These are phyloP conservation scores for Fomitopsis serialis DNA, from an alignment of 768 basidiomycete genomes.

Conservation along the genomic window DNA sequence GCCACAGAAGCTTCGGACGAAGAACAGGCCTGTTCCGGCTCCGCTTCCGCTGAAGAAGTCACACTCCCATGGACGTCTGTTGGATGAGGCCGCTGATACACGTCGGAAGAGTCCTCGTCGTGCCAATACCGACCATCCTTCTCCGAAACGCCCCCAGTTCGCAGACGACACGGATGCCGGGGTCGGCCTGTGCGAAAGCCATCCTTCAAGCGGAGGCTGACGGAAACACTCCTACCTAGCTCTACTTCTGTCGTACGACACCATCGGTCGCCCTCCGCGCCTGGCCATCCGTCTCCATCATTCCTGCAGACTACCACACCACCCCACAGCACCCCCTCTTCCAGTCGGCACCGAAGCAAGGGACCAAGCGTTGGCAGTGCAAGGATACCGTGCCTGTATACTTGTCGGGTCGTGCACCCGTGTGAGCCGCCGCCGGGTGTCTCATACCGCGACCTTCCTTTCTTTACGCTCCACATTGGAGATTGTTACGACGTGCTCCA, in stretches of 20 bases:
- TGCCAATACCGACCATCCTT: not conserved
- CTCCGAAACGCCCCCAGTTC: not conserved
- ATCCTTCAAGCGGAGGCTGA: constrained; percentile 20
- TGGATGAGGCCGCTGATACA: constrained; percentile 9
- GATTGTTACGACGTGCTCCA: constrained; percentile 64
- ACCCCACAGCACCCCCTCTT: constrained; percentile 7
- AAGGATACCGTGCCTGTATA: constrained; percentile 42
- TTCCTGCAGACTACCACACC: constrained; percentile 10
- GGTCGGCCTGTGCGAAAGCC: constrained; percentile 20
- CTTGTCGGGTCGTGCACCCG: constrained; percentile 63
- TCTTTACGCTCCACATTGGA: constrained; percentile 63
- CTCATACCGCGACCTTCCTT: constrained; percentile 68
- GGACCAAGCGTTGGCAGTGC: constrained; percentile 8
- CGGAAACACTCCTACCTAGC: constrained; percentile 16
- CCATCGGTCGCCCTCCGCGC: constrained; percentile 18
- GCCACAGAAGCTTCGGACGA: constrained; percentile 30
- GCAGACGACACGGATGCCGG: constrained; percentile 9
- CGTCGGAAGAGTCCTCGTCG: not conserved
- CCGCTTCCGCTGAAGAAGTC: constrained; percentile 30
- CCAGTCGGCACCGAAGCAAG: not conserved
- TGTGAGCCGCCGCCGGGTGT: constrained; percentile 61
- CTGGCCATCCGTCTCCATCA: constrained; percentile 10
- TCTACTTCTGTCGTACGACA: constrained; percentile 12
- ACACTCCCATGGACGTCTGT: constrained; percentile 20
- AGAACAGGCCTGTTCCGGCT: constrained; percentile 38